phyloP scores from a whole-genome alignment of 768 basidiomycete species.

The Suillus plorans region DNA sequence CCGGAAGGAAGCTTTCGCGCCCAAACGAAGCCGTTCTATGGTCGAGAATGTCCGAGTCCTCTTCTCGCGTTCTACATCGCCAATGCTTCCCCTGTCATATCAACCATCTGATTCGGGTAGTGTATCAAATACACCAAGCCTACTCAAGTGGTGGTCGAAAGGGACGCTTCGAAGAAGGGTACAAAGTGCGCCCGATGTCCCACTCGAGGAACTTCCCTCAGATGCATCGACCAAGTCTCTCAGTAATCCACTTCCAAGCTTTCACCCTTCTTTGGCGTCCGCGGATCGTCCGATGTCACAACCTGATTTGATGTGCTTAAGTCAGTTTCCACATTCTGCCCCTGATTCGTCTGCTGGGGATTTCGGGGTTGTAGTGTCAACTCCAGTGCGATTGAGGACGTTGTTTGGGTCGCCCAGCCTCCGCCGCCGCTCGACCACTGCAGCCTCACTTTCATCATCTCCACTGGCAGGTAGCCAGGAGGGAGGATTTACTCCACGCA shows the following conservation, averaged over 20 bases:
- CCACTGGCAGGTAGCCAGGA: constrained; percentile 11
- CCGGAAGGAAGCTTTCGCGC: constrained; percentile 25
- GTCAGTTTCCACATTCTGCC: constrained; percentile 14
- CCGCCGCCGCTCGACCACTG: constrained; percentile 21
- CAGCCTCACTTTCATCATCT: constrained; percentile 13
- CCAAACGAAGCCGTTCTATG: constrained; percentile 52
- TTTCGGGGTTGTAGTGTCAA: constrained; percentile 21
- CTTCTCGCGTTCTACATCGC: constrained; percentile 50
- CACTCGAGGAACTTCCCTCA: constrained; percentile 27
- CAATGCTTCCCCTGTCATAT: constrained; percentile 32
- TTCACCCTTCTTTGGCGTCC: constrained; percentile 13
- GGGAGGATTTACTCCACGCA: constrained; percentile 15
- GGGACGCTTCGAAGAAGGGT: constrained; percentile 50
- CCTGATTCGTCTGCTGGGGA: constrained; percentile 16
- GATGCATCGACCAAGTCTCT: constrained; percentile 27
- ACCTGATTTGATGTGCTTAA: constrained; percentile 27
- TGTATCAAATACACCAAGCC: constrained; percentile 30
- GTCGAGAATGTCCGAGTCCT: constrained; percentile 63
- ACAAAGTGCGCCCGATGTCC: constrained; percentile 51
- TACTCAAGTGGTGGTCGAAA: constrained; percentile 50
- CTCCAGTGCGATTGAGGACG: constrained; percentile 12
- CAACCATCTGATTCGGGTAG: constrained; percentile 26
- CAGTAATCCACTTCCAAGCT: constrained; percentile 12
- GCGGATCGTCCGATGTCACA: constrained; percentile 29
- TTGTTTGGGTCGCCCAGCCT: constrained; percentile 14